Base-by-base conservation (phyloP, 768 basidiomycete genomes). In the Pisolithus microcarpus region DNA sequence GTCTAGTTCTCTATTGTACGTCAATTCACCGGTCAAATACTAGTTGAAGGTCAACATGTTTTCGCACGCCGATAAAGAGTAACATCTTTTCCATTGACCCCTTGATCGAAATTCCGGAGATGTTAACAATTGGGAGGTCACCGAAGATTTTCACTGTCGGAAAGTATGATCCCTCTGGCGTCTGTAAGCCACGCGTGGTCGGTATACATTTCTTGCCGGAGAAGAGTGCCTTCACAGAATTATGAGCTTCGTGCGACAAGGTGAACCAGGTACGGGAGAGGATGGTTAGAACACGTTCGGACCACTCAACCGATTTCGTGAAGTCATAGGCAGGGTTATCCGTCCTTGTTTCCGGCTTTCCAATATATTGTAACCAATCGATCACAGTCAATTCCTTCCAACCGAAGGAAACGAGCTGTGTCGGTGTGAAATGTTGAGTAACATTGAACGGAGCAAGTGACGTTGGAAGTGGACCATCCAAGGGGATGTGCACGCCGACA, bases 1-100 rank as follows among this genome's bases (percentile, higher is more conserved):
- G 26, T 38, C 38, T 48, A 30, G 56, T 45, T 18, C 8, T 28
- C 45, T 39, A 8, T 24, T 16, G 42, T 38, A 28, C n/a, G 9
- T 38, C 9, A 2, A 57, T 73, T 45, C 48, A 88, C 84, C 93
- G 77, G 49, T 86, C 80, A 62, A 99, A 99, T n/a, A 99, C 78
- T 3, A 96, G 72, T 64, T 97, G 93, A 2, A 97, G 74, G 53
- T 97, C 89, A 7, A 97, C 91, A 56, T 94, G 92, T 62, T 83
- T 90, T 16, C 91, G 79, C 10, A 97, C 90, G 10, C 92, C 95
- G 0, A 97, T 69, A 2, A 76, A 78, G 26, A 79, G 71, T 6
- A 92, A 67, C 3, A 91, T 65, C 55, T 79, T 84, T 62, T 94
- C 91, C 56, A 91, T 62, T 5, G 73, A 66, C 1, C 84, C 85